Evolutionary conservation across 345 rosid species (phyloP), one percentile per base, ranked within the genome.

Genomic region (Rhodamnia argentea): DNA sequence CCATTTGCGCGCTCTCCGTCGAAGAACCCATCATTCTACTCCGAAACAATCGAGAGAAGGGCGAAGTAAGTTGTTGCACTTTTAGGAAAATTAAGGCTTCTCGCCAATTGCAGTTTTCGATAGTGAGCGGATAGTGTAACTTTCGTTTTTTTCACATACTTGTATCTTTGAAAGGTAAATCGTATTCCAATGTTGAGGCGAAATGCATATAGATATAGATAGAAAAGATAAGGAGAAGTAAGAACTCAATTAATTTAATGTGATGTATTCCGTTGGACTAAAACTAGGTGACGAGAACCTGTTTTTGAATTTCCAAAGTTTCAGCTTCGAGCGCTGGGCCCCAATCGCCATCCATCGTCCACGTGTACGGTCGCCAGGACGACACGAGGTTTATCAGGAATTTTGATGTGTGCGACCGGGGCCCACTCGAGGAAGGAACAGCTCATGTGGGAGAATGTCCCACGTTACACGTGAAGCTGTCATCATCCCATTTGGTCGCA

Each of bases 381-480:
- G 47, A 32, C 44, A 70, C 78, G 78, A 9, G 78, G 47, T 22
- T 20, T 9, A 18, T 32, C 78, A 24, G 13, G 24, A 37, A 18
- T 32, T 18, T 16, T 32, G 24, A 5, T 44, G 47, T 16, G 29
- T 27, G 10, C 40, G 20, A 32, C 75, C 75, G 75, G 75, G 75
- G 22, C 42, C 75, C 42, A 18, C 75, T 1, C 16, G 84, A 26
- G 58, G 47, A 1, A 20, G 60, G 24, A 70, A 7, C 85, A 84
- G n/a, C 54, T n/a, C 85, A 84, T 52, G 85, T 84, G 85, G 54
- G 76, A 32, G 84, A 44, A 42, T 57, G 75, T 84, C 85, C 75
- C 53, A 57, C 52, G 1, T 22, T 42, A 29, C 85, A 57, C 85
- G 74, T 57, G 52, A 42, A 37, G 60, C 42, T 56, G 85, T 83